Percentiles rank a stretch among this genome's conserved stretches.
Conservation (phyloP, 2,329 filamentous ascomycete species). For the Calonectria pteridis region DNA sequence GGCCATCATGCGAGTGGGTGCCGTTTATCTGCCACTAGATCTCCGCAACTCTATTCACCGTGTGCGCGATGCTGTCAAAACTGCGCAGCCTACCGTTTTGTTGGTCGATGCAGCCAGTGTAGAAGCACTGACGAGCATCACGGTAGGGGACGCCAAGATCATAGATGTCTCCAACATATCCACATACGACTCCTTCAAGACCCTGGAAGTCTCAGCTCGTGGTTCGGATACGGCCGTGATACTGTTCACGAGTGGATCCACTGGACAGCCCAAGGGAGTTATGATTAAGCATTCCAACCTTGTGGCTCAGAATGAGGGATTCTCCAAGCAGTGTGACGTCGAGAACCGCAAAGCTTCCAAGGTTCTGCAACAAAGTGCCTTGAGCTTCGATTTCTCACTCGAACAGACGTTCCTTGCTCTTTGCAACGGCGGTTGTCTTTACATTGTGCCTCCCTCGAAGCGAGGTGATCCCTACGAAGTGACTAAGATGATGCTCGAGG, state of each 20-base stretch:
- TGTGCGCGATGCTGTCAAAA: not conserved
- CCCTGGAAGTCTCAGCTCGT: not conserved
- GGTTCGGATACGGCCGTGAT: not conserved
- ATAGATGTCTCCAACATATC: not conserved
- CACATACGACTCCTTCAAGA: not conserved
- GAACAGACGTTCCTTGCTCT: not conserved
- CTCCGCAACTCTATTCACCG: not conserved
- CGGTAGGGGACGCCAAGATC: not conserved
- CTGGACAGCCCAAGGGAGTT: not conserved
- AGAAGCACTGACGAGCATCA: not conserved
- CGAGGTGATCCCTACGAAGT: not conserved
- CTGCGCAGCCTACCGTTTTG: not conserved
- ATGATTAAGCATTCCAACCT: not conserved
- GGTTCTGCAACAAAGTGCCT: not conserved
- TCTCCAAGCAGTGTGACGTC: not conserved
- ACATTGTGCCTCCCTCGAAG: not conserved
- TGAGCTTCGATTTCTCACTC: not conserved
- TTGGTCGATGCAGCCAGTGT: not conserved
- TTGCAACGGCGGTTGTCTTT: not conserved
- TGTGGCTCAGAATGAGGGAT: not conserved
- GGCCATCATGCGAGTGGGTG: not conserved
- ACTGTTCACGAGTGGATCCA: not conserved
- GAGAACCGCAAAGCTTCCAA: not conserved
- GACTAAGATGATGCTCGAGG: not conserved
- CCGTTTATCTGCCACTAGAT: not conserved